These are phyloP conservation scores for Solanum aculeatissimum DNA, from an alignment of 305 asterid species.

Conservation along the genomic window DNA sequence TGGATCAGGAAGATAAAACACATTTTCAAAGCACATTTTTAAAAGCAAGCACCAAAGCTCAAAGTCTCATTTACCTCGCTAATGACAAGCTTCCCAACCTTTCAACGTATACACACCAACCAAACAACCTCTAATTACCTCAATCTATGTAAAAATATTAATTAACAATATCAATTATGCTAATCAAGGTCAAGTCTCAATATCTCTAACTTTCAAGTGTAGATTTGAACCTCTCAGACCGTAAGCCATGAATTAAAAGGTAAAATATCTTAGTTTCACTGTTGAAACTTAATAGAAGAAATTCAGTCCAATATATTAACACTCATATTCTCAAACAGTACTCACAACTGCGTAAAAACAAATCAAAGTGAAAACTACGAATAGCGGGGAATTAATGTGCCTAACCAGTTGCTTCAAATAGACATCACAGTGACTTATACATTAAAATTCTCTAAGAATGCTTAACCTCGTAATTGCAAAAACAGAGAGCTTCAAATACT, in stretches of 20 bases:
- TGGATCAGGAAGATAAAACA: no score
- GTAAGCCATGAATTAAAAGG: neutral
- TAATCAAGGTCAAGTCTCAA: no score
- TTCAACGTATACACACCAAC: no score
- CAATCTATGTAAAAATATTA: no score
- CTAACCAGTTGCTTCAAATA: neutral
- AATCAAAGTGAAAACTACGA: neutral
- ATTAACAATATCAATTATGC: no score
- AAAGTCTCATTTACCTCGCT: no score
- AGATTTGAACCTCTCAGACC: neutral
- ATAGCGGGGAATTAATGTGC: neutral
- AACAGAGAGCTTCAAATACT: neutral
- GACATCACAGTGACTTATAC: neutral
- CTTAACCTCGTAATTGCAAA: neutral
- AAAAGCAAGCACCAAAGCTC: no score
- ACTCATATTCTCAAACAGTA: neutral
- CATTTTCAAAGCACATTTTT: no score
- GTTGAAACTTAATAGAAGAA: neutral
- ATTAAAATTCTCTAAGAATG: neutral
- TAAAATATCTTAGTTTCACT: neutral
- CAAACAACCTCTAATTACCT: no score
- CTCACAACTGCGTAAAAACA: neutral
- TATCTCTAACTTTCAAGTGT: no score
- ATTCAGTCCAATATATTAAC: neutral
- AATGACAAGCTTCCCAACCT: no score